A percentile compares a stretch with the other conserved stretches of the same genome.
Conservation (phyloP, 305 asterid species). For the Solanum hybrid region DNA sequence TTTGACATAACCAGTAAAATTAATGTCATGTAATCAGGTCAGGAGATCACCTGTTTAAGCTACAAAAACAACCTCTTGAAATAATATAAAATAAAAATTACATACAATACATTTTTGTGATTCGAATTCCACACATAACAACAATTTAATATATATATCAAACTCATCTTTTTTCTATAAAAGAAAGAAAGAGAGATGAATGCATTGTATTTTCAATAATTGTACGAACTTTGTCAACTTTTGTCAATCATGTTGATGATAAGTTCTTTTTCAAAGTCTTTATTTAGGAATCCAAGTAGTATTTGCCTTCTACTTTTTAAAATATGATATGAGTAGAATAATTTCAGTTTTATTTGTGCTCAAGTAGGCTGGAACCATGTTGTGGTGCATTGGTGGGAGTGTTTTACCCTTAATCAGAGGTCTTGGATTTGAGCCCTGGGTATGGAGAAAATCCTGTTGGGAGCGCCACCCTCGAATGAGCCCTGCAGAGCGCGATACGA, state of each 20-base stretch:
- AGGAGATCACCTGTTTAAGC: neutral
- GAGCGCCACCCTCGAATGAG: too few species aligned
- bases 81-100: too few species aligned
- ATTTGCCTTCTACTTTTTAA: neutral
- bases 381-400: too few species aligned
- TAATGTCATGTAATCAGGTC: neutral
- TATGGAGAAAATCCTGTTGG: too few species aligned
- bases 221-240: neutral
- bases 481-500: too few species aligned
- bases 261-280: neutral
- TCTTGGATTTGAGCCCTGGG: too few species aligned
- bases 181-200: neutral
- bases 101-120: too few species aligned
- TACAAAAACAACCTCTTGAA: neutral
- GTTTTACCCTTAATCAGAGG: too few species aligned
- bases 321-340: neutral
- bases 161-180: neutral
- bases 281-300: neutral
- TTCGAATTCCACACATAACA: neutral
- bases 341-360: neutral
- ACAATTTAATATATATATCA: neutral
- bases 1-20: neutral
- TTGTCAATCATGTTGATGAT: neutral
- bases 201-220: neutral
- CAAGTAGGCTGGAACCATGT: neutral